phyloP scores from a whole-genome alignment of 2,329 filamentous ascomycete species.

The Calonectria pseudoreteaudii region DNA sequence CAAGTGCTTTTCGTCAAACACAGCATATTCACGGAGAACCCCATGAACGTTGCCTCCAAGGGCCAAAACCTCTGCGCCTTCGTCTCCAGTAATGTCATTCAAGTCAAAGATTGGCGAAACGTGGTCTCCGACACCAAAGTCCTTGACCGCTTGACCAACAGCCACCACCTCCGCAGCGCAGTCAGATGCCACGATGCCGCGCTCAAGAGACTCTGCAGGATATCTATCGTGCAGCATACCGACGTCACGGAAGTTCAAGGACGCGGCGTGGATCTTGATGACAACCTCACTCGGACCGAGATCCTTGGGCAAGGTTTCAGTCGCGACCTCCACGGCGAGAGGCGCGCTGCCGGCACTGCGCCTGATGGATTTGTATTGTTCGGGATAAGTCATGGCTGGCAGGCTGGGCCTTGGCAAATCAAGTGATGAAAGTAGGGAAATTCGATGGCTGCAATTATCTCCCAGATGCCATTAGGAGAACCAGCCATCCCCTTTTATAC shows the following conservation, averaged over 20 bases:
- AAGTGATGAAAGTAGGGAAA: too few relatives aligned
- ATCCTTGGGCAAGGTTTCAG: not conserved
- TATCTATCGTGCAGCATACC: slow-evolving; percentile 43
- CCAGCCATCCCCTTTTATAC: not conserved
- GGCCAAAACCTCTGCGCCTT: not conserved
- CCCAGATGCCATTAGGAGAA: not conserved
- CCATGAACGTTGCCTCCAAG: not conserved
- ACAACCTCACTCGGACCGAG: slow-evolving; percentile 28
- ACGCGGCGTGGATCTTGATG: slow-evolving; percentile 33
- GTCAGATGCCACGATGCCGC: slow-evolving; percentile 31
- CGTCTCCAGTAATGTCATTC: not conserved
- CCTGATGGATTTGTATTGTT: not conserved
- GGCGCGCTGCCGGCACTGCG: not conserved
- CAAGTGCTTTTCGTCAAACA: not conserved
- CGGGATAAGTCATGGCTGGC: not conserved
- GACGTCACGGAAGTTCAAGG: slow-evolving; percentile 40
- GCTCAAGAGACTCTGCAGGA: slow-evolving; percentile 17
- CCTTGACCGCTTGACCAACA: slow-evolving; percentile 31
- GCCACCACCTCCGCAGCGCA: slow-evolving; percentile 37
- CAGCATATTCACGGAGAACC: not conserved
- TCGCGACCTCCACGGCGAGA: not conserved
- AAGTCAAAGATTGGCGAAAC: not conserved
- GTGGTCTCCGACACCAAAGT: slow-evolving; percentile 37
- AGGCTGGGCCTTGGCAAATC: not conserved
- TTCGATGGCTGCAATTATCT: not conserved